Evolutionary conservation across 768 basidiomycete species (phyloP), one percentile per base, ranked within the genome.

Genomic region (Termitomyces sp.): DNA sequence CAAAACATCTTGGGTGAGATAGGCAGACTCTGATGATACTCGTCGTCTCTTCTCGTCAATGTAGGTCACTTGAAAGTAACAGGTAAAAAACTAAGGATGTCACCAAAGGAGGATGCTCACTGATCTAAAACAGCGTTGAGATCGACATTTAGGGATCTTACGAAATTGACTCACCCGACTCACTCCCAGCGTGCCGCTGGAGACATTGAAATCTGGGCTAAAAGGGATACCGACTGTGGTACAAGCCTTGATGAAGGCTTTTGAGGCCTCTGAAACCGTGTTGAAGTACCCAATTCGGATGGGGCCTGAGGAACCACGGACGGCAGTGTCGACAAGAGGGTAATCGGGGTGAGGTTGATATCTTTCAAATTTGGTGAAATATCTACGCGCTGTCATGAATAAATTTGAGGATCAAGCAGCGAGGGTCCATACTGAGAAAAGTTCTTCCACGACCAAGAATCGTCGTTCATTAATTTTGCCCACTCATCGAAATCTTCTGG

Each of bases 401-500:
- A 19, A 57, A 29, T 59, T 29, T 51, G 12, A 54, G 31, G 45
- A 29, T 2, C 9, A 29, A 27, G 4, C n/a, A 41, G 17, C 31
- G 16, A 43, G 34, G 23, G 6, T 17, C 59, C 68, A 38, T 60
- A 83, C 84, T 71, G 63, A 49, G 73, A 69, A 54, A 90, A 72
- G 48, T 82, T 77, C 53, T 80, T 74, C 75, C 77, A 85, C n/a
- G 81, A 69, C 86, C 86, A 90, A 9, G 80, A 79, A 16, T 80
- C 71, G 45, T 87, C 84, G 5, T 77, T 80, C 12, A 75, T 77
- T 25, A 82, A 71, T 0, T 66, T 54, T 1, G 82, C 84, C 81
- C 85, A 88, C 66, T 89, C 77, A 61, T 89, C 85, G 62, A 83
- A 90, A 65, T 90, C 88, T 1, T 82, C 80, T 3, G 87, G 84